These are phyloP conservation scores for Annona cherimola DNA, from an alignment of 164 flowering plant species.

Conservation along the genomic window DNA sequence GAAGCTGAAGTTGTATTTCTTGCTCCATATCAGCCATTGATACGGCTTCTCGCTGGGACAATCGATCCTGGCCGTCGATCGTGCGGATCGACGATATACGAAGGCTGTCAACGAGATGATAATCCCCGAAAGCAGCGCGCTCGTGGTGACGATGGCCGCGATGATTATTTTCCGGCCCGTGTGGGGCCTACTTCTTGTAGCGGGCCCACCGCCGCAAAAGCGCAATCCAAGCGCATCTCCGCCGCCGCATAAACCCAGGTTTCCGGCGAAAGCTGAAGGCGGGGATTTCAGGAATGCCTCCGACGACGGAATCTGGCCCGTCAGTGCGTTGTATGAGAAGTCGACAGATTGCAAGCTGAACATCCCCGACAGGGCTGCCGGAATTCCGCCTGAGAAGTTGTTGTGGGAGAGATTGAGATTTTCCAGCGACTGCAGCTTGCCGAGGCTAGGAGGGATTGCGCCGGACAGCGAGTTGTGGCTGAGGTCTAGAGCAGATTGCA, in stretches of 20 bases:
- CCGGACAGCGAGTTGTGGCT: constrained; percentile 24
- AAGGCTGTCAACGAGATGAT: not conserved
- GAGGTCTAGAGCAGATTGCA: constrained; percentile 19
- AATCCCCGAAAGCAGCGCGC: not conserved
- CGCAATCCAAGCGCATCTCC: constrained; percentile 14
- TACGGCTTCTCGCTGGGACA: not conserved
- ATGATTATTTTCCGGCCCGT: constrained; percentile 9
- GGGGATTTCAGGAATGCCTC: constrained; percentile 11
- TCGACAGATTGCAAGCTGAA: constrained; percentile 16
- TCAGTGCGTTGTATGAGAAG: constrained; percentile 22
- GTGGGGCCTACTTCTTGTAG: constrained; percentile 2
- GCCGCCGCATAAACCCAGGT: constrained; percentile 23
- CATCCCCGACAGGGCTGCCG: constrained; percentile 15
- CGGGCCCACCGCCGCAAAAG: constrained; percentile 1
- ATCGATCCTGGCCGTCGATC: not conserved
- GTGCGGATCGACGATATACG: not conserved
- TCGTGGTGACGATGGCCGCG: not conserved
- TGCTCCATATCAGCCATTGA: constrained; percentile 16
- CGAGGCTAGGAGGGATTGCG: constrained; percentile 16
- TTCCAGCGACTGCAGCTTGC: constrained; percentile 15
- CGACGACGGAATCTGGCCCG: constrained; percentile 24
- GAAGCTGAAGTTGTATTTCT: constrained; percentile 11
- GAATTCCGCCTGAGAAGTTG: constrained; percentile 18
- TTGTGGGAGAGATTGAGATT: constrained; percentile 23
- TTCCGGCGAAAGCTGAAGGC: constrained; percentile 16